These are phyloP conservation scores for Endothia cerciana DNA, from an alignment of 2,329 filamentous ascomycete genomes.

Conservation along the genomic window DNA sequence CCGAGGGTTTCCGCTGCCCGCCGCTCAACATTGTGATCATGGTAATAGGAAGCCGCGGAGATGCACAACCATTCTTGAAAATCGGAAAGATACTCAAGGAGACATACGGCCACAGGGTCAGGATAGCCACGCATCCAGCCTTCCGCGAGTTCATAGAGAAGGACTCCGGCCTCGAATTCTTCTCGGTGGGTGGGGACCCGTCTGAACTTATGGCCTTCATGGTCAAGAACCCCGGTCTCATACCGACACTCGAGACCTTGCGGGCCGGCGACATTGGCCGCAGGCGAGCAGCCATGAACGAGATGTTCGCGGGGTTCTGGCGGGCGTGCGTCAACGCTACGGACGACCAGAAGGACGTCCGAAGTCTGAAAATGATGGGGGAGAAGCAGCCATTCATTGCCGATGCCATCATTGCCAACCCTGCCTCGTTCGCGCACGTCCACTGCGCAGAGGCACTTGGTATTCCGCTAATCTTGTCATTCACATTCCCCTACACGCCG, in stretches of 20 bases:
- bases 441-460: constrained; percentile 81
- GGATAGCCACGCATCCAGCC: constrained; percentile 77
- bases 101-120: constrained; percentile 72
- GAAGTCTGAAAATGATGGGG: constrained; percentile 68
- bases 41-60: constrained; percentile 79
- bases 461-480: constrained; percentile 82
- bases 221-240: constrained; percentile 82
- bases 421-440: constrained; percentile 76
- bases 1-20: constrained; percentile 44
- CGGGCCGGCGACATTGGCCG: constrained; percentile 73
- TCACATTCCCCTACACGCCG: constrained; percentile 82
- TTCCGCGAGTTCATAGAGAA: constrained; percentile 77
- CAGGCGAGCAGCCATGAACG: constrained; percentile 71
- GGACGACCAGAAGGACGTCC: constrained; percentile 66
- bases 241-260: constrained; percentile 74
- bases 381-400: constrained; percentile 65
- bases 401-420: constrained; percentile 85
- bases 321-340: constrained; percentile 74
- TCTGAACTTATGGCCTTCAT: constrained; percentile 86
- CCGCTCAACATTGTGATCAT: constrained; percentile 79
- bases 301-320: constrained; percentile 87
- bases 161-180: constrained; percentile 77
- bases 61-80: constrained; percentile 79
- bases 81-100: constrained; percentile 74
- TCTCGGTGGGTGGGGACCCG: constrained; percentile 78